Base-by-base conservation (phyloP, 164 flowering plant species). In the Piper betle region DNA sequence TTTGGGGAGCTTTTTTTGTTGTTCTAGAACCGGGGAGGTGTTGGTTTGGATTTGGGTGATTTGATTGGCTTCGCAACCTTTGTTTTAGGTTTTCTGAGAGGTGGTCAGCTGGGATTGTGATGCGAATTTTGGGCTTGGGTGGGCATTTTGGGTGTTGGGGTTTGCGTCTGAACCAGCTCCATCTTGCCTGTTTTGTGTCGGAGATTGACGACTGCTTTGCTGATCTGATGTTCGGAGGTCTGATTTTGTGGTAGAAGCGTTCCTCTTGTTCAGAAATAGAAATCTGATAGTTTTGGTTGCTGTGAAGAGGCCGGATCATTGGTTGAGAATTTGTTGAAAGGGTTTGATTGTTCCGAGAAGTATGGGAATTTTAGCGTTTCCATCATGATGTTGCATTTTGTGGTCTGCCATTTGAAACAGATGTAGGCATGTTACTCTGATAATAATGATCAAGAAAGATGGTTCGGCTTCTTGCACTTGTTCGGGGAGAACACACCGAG, bases 391-490 rank as follows among this genome's bases (percentile, higher is more conserved):
- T 53, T 19, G 25, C n/a, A 25, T 53, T 53, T 17, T 53, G 55
- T 53, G 55, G 55, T 57, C 42, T 38, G 18, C 16, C 17, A 33
- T 57, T 37, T 57, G 60, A 39, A 37, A 12, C 37, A n/a, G 39
- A 57, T n/a, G 13, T 4, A 10, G 39, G 60, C 53, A 25, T 17
- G 42, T 38, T 46, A 6, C 12, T 46, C 50, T 5, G 39, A 58
- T 58, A 18, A 65, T 58, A 18, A 65, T 50, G 68, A 56, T 55
- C 38, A 40, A 50, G 52, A 56, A 62, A 58, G 38, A 89, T 93
- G 98, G 97, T 79, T 72, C 76, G 88, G 71, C 77, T 90, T 61
- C 73, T 90, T 53, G 96, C 96, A 65, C 77, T 93, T 68, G 72
- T 61, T 64, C 79, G 73, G 38, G 82, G 89, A 39, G 82, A 76